A percentile compares a stretch with the other conserved stretches of the same genome.
Conservation (phyloP, 108 stramenopile genomes). For the Stephanodiscus triporus region DNA sequence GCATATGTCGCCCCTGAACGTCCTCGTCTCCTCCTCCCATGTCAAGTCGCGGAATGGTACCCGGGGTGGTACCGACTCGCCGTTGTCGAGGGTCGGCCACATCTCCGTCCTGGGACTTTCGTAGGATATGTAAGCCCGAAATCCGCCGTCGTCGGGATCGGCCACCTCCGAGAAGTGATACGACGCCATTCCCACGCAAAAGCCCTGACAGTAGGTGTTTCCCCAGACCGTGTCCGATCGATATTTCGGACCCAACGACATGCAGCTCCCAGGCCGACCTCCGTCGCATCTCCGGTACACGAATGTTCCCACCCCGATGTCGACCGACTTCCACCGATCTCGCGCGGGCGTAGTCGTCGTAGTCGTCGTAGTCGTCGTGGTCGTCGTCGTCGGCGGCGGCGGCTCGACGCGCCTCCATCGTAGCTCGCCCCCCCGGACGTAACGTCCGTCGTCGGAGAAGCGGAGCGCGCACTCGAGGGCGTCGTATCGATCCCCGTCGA, state of each 20-base stretch:
- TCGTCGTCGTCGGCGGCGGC: neutral
- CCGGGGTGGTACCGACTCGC: conserved; percentile 56
- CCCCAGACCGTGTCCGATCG: conserved; percentile 58
- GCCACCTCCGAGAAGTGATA: conserved; percentile 61
- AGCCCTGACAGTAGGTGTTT: conserved; percentile 71
- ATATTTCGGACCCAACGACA: conserved; percentile 47
- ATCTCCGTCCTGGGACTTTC: conserved; percentile 54
- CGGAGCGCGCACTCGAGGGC: conserved; percentile 54
- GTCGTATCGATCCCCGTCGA: conserved; percentile 4
- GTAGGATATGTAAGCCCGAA: conserved; percentile 71
- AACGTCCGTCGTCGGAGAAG: conserved; percentile 58
- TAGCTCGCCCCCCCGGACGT: conserved; percentile 51
- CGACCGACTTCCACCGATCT: conserved; percentile 29
- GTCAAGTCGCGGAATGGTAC: conserved; percentile 58
- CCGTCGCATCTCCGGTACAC: conserved; percentile 20
- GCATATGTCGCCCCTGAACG: conserved; percentile 65
- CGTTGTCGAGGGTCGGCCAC: conserved; percentile 78
- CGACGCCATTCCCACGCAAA: conserved; percentile 72
- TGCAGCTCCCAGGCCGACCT: conserved; percentile 5
- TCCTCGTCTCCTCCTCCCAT: conserved; percentile 49
- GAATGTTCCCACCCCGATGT: neutral
- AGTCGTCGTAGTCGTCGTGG: neutral
- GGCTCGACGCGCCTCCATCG: conserved; percentile 24
- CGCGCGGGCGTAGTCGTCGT: conserved; percentile 18
- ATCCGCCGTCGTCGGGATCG: conserved; percentile 4